These are phyloP conservation scores for Mucor lusitanicus DNA, from an alignment of 371 early-diverging fungal genomes.

Conservation along the genomic window DNA sequence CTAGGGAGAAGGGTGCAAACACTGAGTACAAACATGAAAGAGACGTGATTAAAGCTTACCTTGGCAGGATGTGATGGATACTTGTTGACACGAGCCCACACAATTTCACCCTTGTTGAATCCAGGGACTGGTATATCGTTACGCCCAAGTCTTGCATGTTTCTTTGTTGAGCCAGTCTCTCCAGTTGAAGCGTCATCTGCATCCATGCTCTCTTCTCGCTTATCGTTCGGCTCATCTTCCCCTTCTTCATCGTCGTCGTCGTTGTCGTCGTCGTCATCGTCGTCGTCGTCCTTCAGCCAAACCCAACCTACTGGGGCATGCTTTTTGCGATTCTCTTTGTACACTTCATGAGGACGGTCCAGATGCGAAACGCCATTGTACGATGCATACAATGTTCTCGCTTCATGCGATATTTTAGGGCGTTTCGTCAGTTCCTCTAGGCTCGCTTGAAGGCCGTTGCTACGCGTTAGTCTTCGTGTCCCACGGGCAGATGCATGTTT, in stretches of 20 bases:
- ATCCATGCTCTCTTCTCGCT: background rate
- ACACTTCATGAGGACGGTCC: background rate
- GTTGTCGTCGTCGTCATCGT: too few species aligned
- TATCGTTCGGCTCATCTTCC: background rate
- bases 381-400: slow-evolving; percentile 6
- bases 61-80: slow-evolving; percentile 54
- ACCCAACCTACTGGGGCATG: slow-evolving; percentile 24
- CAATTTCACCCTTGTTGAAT: slow-evolving; percentile 27
- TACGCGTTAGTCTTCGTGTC: slow-evolving; percentile 14
- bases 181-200: background rate
- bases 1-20: background rate
- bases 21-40: background rate
- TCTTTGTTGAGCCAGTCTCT: too few species aligned
- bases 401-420: slow-evolving; percentile 16
- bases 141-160: background rate
- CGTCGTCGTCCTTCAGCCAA: slow-evolving; percentile 11
- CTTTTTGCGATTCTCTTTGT: slow-evolving; percentile 6
- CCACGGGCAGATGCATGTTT: background rate
- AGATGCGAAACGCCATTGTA: slow-evolving; percentile 14
- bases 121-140: slow-evolving; percentile 12
- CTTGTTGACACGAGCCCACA: slow-evolving; percentile 50
- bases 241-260: background rate
- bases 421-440: slow-evolving; percentile 15
- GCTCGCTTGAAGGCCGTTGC: slow-evolving; percentile 9
- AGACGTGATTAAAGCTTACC: slow-evolving; percentile 15